Evolutionary conservation across 2,329 filamentous ascomycete genomes (phyloP), one percentile per base, ranked within the genome.

Genomic region (Neophaeococcomyces mojaviensis): DNA sequence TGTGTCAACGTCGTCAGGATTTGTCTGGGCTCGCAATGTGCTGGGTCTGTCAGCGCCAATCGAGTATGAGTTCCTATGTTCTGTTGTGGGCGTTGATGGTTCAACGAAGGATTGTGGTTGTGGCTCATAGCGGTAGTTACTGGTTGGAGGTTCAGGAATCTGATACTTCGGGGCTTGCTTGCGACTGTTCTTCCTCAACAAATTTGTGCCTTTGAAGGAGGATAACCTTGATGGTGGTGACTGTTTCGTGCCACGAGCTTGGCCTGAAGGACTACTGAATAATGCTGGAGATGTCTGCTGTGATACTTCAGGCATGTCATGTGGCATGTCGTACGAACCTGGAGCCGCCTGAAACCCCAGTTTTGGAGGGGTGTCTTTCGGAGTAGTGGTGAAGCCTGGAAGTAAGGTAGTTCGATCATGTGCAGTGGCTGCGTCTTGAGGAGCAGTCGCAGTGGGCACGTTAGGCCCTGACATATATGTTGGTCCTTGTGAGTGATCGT

Each of bases 291-390:
- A 38, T 51, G 48, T 19, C 32, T 48, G 31, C 28, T 51, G 52
- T 19, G 52, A 50, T 3, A 35, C 47, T 30, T 47, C 43, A 16
- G 48, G 30, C 2, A 49, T 52, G 33, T 55, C 49, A 24, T 53
- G 53, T 7, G 54, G 49, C 37, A 48, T 36, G 36, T 56, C 54
- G 42, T 55, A 40, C 30, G 13, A 22, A 7, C 13, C 18, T 22
- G 45, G 38, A 13, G 15, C 30, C 28, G 45, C 33, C 24, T 42
- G 33, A 36, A 35, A 22, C 16, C 19, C 20, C 33, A 42, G 18
- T 4, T 12, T 18, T 12, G 38, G 15, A 18, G 45, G 45, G 19
- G 38, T 32, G 19, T 47, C 33, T 26, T 39, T 40, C 19, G 44
- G 26, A 13, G 24, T 36, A 4, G 19, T 26, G 18, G 15, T 20